phyloP scores from a whole-genome alignment of 257 asterid species.

The Anisodus tanguticus region DNA sequence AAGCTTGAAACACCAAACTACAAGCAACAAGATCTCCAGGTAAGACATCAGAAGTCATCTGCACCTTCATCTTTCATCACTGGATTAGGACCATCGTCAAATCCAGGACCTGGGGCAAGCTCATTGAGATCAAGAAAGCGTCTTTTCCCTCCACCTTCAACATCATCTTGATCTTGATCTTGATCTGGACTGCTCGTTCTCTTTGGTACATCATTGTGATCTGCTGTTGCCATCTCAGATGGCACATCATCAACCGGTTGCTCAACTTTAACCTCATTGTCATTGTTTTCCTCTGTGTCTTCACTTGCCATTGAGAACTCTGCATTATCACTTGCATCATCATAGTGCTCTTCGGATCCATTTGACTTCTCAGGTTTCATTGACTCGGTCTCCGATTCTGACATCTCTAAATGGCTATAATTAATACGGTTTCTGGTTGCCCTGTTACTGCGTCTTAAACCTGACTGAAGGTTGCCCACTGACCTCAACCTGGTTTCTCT shows the following conservation, averaged over 20 bases:
- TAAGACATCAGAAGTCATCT: constrained; percentile 48
- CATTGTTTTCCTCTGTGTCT: constrained; percentile 55
- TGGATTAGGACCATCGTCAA: constrained; percentile 71
- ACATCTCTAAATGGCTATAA: constrained; percentile 72
- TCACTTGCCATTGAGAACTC: constrained; percentile 59
- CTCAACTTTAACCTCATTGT: constrained; percentile 41
- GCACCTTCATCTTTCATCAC: constrained; percentile 51
- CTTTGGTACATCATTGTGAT: constrained; percentile 42
- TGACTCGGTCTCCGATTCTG: constrained; percentile 75
- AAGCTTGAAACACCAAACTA: constrained; percentile 41
- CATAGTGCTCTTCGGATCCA: constrained; percentile 47
- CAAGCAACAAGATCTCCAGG: constrained; percentile 31
- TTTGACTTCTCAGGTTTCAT: constrained; percentile 56
- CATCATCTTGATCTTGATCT: constrained; percentile 48
- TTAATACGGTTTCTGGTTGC: constrained; percentile 75
- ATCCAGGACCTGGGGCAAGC: constrained; percentile 91
- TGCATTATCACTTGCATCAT: constrained; percentile 45
- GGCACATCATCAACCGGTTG: constrained; percentile 47
- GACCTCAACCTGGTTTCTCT: constrained; percentile 73
- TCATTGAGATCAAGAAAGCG: constrained; percentile 88
- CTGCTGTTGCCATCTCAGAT: constrained; percentile 46
- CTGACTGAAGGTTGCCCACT: constrained; percentile 62
- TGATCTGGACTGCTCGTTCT: constrained; percentile 43
- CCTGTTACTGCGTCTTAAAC: constrained; percentile 91
- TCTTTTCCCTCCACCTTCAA: constrained; percentile 51